Evolutionary conservation across 2,329 filamentous ascomycete genomes (phyloP), one percentile per base, ranked within the genome.

Genomic region (Aureobasidium vineae): DNA sequence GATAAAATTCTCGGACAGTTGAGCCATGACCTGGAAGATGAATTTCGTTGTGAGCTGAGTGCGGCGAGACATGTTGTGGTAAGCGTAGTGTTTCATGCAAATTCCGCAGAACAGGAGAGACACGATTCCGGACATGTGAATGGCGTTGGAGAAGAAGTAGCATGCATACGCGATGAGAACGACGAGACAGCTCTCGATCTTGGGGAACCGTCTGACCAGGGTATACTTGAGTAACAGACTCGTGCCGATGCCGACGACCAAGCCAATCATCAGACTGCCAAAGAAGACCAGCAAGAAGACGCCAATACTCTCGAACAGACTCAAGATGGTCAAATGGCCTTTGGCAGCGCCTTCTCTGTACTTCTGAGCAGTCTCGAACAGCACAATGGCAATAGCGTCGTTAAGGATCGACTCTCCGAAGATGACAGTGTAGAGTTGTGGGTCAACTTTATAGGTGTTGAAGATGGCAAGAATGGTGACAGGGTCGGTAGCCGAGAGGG

Each of bases 11-110:
- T 99, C 95, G 0, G 94, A 97, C 53, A 99, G 80, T 78, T 99
- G 95, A 3, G 95, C 91, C 72, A 96, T 88, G 69, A 97, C 89
- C 77, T 96, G 92, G 80, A 99, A 99, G 66, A 97, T 85, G 79
- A 96, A 99, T 77, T 99, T 99, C 63, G 95, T 99, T 19, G 95
- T 97, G 69, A 99, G 88, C 77, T 99, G 95, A 1, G 95, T 98
- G 69, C 95, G 89, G 57, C 95, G 88, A 36, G 95, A 99, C 95
- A 99, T 99, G 81, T 99, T 99, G 84, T 98, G 97, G 80, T 99
- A 99, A 69, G 95, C 95, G 75, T 99, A 99, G 77, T 99, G 95
- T 79, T 99, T 99, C 70, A 99, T 83, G 13, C 95, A 98, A 72
- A 99, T 99, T 65, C 95, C 95, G 77, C 95, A 99, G 82, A 99